Evolutionary conservation across 2,329 filamentous ascomycete genomes (phyloP), one percentile per base, ranked within the genome.

Genomic region (Trichoderma simmonsii): DNA sequence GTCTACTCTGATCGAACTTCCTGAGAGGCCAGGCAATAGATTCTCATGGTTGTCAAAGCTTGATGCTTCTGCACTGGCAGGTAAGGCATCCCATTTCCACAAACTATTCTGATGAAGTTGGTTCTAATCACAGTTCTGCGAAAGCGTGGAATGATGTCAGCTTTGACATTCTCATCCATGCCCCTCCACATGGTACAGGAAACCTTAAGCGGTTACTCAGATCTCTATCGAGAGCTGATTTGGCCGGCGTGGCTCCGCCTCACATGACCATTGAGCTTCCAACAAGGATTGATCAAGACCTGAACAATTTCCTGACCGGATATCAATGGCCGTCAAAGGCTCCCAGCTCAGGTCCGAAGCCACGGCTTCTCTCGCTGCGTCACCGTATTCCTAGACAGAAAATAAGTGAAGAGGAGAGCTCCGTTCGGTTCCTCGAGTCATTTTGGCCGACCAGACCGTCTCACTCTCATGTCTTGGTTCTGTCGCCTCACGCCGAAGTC

Each of bases 241-340:
- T 94, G 78, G 87, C 89, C 61, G 91, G 91, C 0, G 85, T 92
- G 56, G 84, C 87, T 1, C 83, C 88, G 2, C 95, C 95, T 3
- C 90, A 92, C 73, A 84, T 99, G 61, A 97, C 92, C 2, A 90
- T 98, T 64, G 95, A 98, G 78, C 85, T 99, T 8, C 94, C 95
- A 0, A 83, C 88, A 32, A 83, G 89, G 34, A 83, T 95, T 21
- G 93, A 97, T 75, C 80, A 85, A 3, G 85, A 89, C 3, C 88
- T 93, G 6, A 85, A 88, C 66, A 82, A 83, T 15, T 94, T 90
- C 74, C 79, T 97, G 12, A 82, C 88, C 61, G 80, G 77, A 0
- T 93, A 94, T 74, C 82, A 85, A 36, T 96, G 93, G 91, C 92
- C 93, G 62, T 86, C 90, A 14, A 75, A 75, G 4, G 70, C 71